Evolutionary conservation across 306 rosid genomes (phyloP), one percentile per base, ranked within the genome.

Genomic region (Ochetophila trinervis): DNA sequence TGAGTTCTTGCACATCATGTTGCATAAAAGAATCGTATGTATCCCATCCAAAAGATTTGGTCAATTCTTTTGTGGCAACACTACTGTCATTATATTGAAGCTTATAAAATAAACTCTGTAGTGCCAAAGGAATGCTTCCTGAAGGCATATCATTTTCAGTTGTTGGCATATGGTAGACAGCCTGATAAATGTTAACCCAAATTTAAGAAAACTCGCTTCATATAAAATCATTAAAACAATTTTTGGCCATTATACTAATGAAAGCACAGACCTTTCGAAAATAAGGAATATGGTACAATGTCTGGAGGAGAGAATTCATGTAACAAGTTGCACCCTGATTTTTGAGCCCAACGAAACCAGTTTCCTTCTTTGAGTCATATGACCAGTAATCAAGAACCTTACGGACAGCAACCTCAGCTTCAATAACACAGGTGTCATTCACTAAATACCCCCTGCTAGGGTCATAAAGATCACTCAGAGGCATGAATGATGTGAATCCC

Each of bases 251-350:
- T 56, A 42, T 27, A 53, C 47, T 13, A 21, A 57, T 27, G 66
- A 54, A 70, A 67, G 15, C 66, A 34, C 24, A 36, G 68, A 92
- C 98, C 98, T 92, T 87, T 82, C 98, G 82, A 68, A 92, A 92
- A 79, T 85, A 89, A 49, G 98, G 87, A 75, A 92, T 85, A 82
- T 92, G 98, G 73, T 85, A 92, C 76, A 92, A 76, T 24, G 96
- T 91, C 78, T 91, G 97, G 69, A 91, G 97, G 30, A 88, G 87
- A 72, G 97, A 91, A 80, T 92, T 92, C 98, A 92, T 89, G 75
- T 92, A 92, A 87, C 98, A 92, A 42, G 98, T 92, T 66, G 98
- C 96, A 62, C 98, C 98, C 83, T 87, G 98, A 73, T 91, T 91
- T 77, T 91, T 91, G 45, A 91, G 84, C 66, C 98, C 98, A 27